These are phyloP conservation scores for Tetrahymena malaccensis DNA, from an alignment of 73 alveolate species.

Conservation along the genomic window DNA sequence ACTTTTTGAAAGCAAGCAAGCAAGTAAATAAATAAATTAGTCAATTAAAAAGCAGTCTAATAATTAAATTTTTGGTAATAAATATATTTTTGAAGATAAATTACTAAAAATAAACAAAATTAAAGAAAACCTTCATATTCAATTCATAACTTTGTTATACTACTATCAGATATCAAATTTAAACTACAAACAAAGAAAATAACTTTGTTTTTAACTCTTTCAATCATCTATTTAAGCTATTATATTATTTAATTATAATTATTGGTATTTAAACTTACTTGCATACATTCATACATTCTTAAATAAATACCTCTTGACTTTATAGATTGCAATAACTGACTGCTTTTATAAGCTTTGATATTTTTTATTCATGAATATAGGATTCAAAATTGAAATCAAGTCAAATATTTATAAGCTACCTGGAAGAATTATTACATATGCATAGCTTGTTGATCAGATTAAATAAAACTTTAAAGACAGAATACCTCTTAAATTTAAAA, in stretches of 20 bases:
- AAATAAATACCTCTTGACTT: no score
- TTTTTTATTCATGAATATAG: background rate
- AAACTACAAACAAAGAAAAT: background rate
- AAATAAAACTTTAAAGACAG: background rate
- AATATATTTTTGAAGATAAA: background rate
- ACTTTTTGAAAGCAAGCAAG: background rate
- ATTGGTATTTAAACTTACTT: no score
- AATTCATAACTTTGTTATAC: background rate
- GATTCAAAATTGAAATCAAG: background rate
- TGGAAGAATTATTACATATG: background rate
- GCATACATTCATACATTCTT: no score
- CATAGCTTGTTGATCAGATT: background rate
- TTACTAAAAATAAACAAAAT: background rate
- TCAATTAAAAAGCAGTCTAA: background rate
- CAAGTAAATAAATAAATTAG: background rate
- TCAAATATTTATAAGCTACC: background rate
- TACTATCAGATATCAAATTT: background rate
- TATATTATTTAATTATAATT: no score
- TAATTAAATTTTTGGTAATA: background rate
- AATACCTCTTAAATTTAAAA: background rate
- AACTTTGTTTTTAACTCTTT: background rate
- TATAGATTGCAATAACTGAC: background rate
- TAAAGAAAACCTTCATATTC: background rate
- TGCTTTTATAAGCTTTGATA: background rate
- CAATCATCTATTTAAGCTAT: background rate